Evolutionary conservation across 2,329 filamentous ascomycete genomes (phyloP).

Genomic region (Aspergillus puulaauensis): DNA sequence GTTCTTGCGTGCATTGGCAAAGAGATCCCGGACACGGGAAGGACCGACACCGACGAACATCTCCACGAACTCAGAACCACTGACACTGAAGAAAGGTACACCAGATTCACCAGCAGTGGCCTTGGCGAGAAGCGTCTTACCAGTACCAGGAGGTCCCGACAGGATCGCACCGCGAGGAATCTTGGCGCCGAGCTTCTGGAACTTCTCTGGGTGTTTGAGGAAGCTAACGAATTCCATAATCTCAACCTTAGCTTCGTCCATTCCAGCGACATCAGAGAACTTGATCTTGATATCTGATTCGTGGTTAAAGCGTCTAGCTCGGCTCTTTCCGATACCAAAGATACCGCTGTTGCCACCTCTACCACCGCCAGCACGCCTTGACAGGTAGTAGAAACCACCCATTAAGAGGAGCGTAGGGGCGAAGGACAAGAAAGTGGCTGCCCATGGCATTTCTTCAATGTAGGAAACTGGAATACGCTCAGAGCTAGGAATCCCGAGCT

Average conservation of each 20-base stretch:
- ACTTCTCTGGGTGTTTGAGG: constrained; percentile 87
- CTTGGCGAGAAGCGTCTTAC: constrained; percentile 96
- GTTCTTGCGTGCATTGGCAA: constrained; percentile 91
- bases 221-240: constrained; percentile 99
- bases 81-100: constrained; percentile 97
- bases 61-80: constrained; percentile 97
- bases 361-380: constrained; percentile 69
- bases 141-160: constrained; percentile 95
- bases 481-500: constrained; percentile 79
- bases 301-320: constrained; percentile 96
- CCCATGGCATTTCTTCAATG: constrained; percentile 69
- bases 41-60: constrained; percentile 99
- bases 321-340: constrained; percentile 94
- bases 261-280: constrained; percentile 92
- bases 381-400: constrained; percentile 76
- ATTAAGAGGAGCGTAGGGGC: constrained; percentile 85
- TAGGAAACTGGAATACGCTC: constrained; percentile 95
- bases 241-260: constrained; percentile 96
- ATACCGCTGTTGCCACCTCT: constrained; percentile 71
- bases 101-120: constrained; percentile 95
- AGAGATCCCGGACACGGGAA: constrained; percentile 90
- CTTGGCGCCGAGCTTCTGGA: constrained; percentile 92
- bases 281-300: constrained; percentile 96
- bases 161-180: constrained; percentile 96
- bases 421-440: constrained; percentile 74